Evolutionary conservation across 1,139 yeast genomes (phyloP).

Genomic region (Lodderomyces jiufengensis): DNA sequence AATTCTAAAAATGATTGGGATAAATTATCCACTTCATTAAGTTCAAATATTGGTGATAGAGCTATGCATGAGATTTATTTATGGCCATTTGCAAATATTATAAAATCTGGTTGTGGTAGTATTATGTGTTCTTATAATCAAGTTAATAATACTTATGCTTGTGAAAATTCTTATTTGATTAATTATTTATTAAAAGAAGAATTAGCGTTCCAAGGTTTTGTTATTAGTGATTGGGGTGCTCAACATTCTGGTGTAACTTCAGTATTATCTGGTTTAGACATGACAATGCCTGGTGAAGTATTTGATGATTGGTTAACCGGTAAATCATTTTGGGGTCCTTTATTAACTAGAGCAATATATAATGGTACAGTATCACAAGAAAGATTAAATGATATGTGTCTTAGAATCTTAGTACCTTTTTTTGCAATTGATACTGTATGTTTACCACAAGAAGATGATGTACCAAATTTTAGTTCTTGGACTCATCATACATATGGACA

Average conservation of each 20-base stretch:
- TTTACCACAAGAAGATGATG: constrained; percentile 37
- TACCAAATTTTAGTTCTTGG: constrained; percentile 61
- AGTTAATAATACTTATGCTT: constrained; percentile 56
- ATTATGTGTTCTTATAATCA: constrained; percentile 62
- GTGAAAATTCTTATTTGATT: constrained; percentile 57
- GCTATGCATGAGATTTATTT: constrained; percentile 60
- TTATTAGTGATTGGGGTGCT: constrained; percentile 66
- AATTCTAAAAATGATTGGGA: constrained; percentile 37
- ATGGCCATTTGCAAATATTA: constrained; percentile 67
- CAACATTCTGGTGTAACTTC: constrained; percentile 56
- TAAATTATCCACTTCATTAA: constrained; percentile 33
- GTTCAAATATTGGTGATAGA: constrained; percentile 57
- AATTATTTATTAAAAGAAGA: constrained; percentile 58
- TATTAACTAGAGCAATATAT: constrained; percentile 52
- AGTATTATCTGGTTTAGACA: constrained; percentile 59
- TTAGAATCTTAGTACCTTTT: constrained; percentile 56
- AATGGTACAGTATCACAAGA: constrained; percentile 55
- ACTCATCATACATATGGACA: constrained; percentile 53
- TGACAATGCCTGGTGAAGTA: constrained; percentile 66
- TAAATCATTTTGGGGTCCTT: constrained; percentile 56
- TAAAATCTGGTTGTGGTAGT: constrained; percentile 59
- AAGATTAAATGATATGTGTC: constrained; percentile 61
- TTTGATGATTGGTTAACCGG: constrained; percentile 54
- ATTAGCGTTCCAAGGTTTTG: constrained; percentile 65
- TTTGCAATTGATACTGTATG: constrained; percentile 36